Evolutionary conservation across 129 eudicot species (phyloP), one percentile per base, ranked within the genome.

Genomic region (Tanacetum coccineum): DNA sequence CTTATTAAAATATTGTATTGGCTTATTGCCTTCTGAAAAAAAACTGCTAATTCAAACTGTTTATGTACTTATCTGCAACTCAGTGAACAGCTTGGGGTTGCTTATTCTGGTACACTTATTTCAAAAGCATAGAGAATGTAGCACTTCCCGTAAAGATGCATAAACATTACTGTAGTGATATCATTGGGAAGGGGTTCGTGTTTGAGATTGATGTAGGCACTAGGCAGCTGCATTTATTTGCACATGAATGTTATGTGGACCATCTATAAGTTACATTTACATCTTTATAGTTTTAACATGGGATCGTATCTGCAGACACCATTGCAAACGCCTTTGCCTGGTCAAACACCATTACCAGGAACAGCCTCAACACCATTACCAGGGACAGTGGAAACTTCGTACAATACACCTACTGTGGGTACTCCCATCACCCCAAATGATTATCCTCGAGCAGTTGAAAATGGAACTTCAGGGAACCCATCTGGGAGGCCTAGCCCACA

Each of bases 291-390:
- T 49, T 49, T 6, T 49, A 4, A 36, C 42, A 36, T 6, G 9
- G 9, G 42, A 36, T 36, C 2, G 39, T 36, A 36, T 36, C 58
- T 84, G 74, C 90, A 72, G 78, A 79, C 82, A 39, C 82, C 82
- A 15, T 73, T 76, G 66, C 86, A 81, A 78, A 89, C 93, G 2
- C 93, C 96, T 13, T 64, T 83, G 63, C 90, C 91, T 30, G 91
- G 77, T 30, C 95, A 82, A 56, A 90, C 97, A 28, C 95, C 95
- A 17, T 70, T 89, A 40, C 87, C 97, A 51, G 95, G 95, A 65
- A 87, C 84, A 9, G 76, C 80, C 59, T 84, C 64, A 55, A 83
- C 88, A 50, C 89, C 85, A 32, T 56, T 77, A 67, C 87, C 95
- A 7, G 84, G 84, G 53, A 90, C 84, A 70, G 74, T 76, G 18